These are phyloP conservation scores for Acanthamoeba healyi DNA, from an alignment of 208 protist species.

Conservation along the genomic window DNA sequence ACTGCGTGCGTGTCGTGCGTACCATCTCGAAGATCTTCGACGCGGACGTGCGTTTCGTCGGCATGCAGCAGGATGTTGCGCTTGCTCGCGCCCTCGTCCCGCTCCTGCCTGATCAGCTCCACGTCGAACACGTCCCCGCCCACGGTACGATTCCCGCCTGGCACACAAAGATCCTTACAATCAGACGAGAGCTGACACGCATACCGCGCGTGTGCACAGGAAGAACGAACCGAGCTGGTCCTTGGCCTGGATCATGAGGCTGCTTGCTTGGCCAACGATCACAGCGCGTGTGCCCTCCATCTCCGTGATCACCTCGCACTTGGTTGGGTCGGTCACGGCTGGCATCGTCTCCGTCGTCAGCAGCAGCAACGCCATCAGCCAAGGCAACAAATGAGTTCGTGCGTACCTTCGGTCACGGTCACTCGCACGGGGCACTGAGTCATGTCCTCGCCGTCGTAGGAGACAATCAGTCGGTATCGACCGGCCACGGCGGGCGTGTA, in stretches of 20 bases:
- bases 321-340: constrained; percentile 19
- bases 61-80: not conserved
- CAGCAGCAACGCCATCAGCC: not conserved
- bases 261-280: not conserved
- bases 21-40: constrained; percentile 40
- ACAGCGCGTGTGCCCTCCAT: not conserved
- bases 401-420: constrained; percentile 3
- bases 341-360: not conserved
- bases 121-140: constrained; percentile 36
- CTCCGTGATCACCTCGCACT: constrained; percentile 4
- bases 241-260: constrained; percentile 1
- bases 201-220: not conserved
- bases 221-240: not conserved
- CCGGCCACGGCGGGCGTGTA: constrained; percentile 19
- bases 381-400: not conserved
- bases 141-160: not conserved
- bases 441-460: not conserved
- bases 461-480: not conserved
- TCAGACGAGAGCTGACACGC: not conserved
- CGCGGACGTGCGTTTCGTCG: not conserved
- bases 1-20: not conserved
- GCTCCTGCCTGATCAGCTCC: constrained; percentile 23
- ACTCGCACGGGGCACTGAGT: not conserved
- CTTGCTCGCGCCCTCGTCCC: constrained; percentile 15
- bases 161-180: not conserved